Percentiles rank a stretch among this genome's conserved stretches.
Evolutionary conservation across 371 early-diverging fungal species (phyloP).

Genomic region (Lichtheimia ramosa): DNA sequence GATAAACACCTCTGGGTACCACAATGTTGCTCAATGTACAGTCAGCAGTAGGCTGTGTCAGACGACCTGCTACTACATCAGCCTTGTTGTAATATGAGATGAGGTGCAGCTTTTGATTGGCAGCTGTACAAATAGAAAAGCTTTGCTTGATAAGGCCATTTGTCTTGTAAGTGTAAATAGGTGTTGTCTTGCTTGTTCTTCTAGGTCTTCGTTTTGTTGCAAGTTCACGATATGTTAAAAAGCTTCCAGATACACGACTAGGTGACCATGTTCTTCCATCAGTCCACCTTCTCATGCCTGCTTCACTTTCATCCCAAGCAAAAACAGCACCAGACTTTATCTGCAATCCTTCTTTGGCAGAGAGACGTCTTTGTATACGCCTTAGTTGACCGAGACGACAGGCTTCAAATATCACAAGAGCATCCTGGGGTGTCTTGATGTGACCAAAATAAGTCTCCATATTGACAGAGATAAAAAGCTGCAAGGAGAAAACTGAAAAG

Average conservation of each 20-base stretch:
- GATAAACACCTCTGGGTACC: slow-evolving; percentile 60
- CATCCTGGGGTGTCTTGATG: slow-evolving; percentile 80
- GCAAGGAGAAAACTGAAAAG: slow-evolving; percentile 15
- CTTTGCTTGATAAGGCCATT: slow-evolving; percentile 86
- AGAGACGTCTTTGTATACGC: slow-evolving; percentile 76
- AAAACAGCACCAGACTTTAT: slow-evolving; percentile 88
- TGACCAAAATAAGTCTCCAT: slow-evolving; percentile 80
- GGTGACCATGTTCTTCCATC: slow-evolving; percentile 91
- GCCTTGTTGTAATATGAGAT: slow-evolving; percentile 83
- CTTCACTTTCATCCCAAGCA: slow-evolving; percentile 86
- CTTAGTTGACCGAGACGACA: slow-evolving; percentile 65
- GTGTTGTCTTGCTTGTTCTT: slow-evolving; percentile 19
- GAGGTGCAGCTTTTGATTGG: slow-evolving; percentile 79
- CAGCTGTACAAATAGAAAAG: slow-evolving; percentile 76
- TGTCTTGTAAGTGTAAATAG: slow-evolving; percentile 52
- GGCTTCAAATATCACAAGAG: slow-evolving; percentile 81
- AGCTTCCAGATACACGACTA: slow-evolving; percentile 80
- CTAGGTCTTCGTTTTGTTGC: slow-evolving; percentile 54
- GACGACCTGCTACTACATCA: slow-evolving; percentile 59
- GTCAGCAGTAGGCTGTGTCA: slow-evolving; percentile 50
- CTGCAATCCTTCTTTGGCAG: slow-evolving; percentile 72
- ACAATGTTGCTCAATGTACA: slow-evolving; percentile 37
- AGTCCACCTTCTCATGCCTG: slow-evolving; percentile 91
- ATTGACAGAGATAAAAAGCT: slow-evolving; percentile 10
- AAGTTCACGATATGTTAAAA: slow-evolving; percentile 79